A percentile compares a stretch with the other conserved stretches of the same genome.
phyloP scores from a whole-genome alignment of 768 basidiomycete species.

The Mycena vulgaris region DNA sequence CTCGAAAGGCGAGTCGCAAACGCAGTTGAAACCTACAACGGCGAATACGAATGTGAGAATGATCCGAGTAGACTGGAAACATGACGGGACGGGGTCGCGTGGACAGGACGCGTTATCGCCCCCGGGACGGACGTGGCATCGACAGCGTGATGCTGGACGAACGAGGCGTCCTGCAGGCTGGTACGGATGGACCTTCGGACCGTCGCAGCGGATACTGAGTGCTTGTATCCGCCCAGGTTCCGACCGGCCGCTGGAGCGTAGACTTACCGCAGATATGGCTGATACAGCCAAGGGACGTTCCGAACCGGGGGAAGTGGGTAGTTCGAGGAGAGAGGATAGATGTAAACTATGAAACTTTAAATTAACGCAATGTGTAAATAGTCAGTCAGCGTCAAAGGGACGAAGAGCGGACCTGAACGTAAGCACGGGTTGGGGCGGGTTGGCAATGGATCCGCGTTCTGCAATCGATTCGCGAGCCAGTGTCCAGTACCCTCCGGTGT shows the following conservation, averaged over 20 bases:
- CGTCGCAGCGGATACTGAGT: constrained; percentile 27
- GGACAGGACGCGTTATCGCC: constrained; percentile 40
- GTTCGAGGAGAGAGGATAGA: constrained; percentile 11
- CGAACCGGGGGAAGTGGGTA: neutral
- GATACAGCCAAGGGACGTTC: no score
- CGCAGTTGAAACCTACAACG: constrained; percentile 29
- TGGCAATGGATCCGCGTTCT: constrained; percentile 29
- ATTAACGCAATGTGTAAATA: constrained; percentile 35
- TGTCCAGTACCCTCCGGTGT: constrained; percentile 11
- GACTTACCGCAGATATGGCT: constrained; percentile 24
- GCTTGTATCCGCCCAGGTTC: neutral
- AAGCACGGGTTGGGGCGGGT: constrained; percentile 11
- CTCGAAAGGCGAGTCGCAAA: constrained; percentile 14
- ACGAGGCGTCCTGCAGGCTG: constrained; percentile 37
- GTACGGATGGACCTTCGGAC: constrained; percentile 23
- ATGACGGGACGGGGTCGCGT: constrained; percentile 41
- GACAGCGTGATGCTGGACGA: constrained; percentile 31
- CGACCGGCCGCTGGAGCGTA: constrained; percentile 3
- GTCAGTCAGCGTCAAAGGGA: constrained; percentile 19
- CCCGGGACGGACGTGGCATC: constrained; percentile 33
- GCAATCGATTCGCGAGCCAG: constrained; percentile 26
- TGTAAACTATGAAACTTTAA: constrained; percentile 32
- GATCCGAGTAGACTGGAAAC: constrained; percentile 40
- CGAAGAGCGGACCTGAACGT: constrained; percentile 36
- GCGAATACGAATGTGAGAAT: constrained; percentile 38